Conservation (phyloP, 257 asterid species). For the Nicotiana tabacum region DNA sequence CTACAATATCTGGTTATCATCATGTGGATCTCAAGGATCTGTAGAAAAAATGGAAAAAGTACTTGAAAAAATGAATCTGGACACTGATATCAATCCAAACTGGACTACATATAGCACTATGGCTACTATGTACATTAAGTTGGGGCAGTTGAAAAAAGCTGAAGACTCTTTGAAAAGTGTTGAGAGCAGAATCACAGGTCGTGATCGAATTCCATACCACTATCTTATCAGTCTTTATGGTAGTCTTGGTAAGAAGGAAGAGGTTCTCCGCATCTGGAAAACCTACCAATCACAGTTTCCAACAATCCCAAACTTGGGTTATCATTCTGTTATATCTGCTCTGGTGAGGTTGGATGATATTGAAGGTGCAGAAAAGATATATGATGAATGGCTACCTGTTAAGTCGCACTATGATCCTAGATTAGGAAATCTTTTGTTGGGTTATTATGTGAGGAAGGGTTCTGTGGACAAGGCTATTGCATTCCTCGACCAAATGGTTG, state of each 20-base stretch:
- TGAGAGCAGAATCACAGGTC: conserved; percentile 58
- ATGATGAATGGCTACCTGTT: conserved; percentile 72
- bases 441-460: conserved; percentile 56
- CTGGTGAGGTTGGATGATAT: conserved; percentile 56
- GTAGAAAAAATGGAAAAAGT: conserved; percentile 67
- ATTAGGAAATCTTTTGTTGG: conserved; percentile 64
- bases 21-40: conserved; percentile 55
- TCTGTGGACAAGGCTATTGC: conserved; percentile 44
- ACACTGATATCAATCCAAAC: conserved; percentile 48
- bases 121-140: conserved; percentile 68
- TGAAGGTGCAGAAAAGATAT: conserved; percentile 67
- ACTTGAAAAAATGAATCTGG: conserved; percentile 54
- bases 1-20: conserved; percentile 80
- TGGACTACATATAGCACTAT: conserved; percentile 90
- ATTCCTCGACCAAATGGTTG: conserved; percentile 60
- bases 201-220: conserved; percentile 70
- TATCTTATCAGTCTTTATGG: conserved; percentile 75
- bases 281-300: conserved; percentile 54
- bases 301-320: conserved; percentile 59
- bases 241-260: conserved; percentile 62
- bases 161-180: conserved; percentile 51
- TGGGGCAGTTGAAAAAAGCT: conserved; percentile 53
- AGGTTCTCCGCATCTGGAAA: conserved; percentile 73
- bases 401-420: conserved; percentile 61
- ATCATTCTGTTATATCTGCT: conserved; percentile 64